A percentile compares a stretch with the other conserved stretches of the same genome.
These are phyloP conservation scores for Psilocybe subaeruginosa DNA, from an alignment of 768 basidiomycete species.

Conservation along the genomic window DNA sequence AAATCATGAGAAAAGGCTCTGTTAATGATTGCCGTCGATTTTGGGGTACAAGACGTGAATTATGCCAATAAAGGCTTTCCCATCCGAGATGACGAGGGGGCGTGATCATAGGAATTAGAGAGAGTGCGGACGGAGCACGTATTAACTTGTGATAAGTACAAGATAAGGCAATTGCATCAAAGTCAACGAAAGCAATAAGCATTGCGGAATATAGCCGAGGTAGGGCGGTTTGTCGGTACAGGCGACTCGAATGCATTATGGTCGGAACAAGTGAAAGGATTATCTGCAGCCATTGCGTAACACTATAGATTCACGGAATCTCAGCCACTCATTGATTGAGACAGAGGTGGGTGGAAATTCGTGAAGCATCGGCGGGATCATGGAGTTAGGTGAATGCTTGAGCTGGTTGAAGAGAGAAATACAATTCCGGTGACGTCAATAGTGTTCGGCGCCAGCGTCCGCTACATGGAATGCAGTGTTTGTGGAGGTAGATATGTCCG, in stretches of 20 bases:
- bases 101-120: not conserved
- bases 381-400: not conserved
- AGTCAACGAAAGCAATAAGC: not conserved
- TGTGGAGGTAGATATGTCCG: not conserved
- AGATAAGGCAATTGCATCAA: not conserved
- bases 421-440: not conserved
- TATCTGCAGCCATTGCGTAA: not conserved
- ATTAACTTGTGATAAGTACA: too few species aligned
- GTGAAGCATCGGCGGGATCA: conserved; percentile 3
- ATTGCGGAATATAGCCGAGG: not conserved
- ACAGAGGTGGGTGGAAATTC: not conserved
- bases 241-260: not conserved
- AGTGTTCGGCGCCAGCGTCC: not conserved
- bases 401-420: not conserved
- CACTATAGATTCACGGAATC: not conserved
- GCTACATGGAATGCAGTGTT: not conserved
- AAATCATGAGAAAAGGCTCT: not conserved
- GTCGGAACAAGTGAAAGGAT: not conserved
- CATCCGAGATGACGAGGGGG: not conserved
- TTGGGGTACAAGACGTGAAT: not conserved
- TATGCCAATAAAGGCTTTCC: not conserved
- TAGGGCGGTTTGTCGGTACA: not conserved
- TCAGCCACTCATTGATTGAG: not conserved
- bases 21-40: not conserved
- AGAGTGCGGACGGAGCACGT: not conserved